Evolutionary conservation across 768 basidiomycete species (phyloP).

Genomic region (Ephemerocybe angulata): DNA sequence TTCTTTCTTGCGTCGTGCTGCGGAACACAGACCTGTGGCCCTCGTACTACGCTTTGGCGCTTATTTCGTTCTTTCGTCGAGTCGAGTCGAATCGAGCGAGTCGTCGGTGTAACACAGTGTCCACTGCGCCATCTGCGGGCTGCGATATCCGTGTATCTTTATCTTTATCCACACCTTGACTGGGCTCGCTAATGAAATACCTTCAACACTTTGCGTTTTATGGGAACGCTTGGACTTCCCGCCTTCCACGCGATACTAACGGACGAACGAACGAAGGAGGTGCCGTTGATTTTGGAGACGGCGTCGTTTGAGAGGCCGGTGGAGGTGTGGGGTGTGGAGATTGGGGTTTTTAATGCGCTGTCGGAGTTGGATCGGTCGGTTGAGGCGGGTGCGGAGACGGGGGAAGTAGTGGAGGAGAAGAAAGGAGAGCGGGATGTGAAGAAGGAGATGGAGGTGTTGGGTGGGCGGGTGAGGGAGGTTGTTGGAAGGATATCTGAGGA

Average conservation of each 20-base stretch:
- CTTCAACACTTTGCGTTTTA: conserved; percentile 28
- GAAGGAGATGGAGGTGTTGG: no score
- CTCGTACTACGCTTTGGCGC: no score
- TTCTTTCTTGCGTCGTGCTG: no score
- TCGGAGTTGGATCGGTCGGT: conserved; percentile 16
- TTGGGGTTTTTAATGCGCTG: conserved; percentile 53
- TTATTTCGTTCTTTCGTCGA: no score
- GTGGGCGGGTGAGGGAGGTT: no score
- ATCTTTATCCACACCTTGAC: background rate
- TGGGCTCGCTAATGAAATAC: background rate
- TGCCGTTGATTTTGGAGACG: conserved; percentile 83
- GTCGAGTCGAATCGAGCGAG: no score
- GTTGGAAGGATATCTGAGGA: no score
- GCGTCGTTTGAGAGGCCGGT: conserved; percentile 61
- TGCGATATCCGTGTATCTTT: background rate
- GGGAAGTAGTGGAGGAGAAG: background rate
- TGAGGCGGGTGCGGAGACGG: background rate
- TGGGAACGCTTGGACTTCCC: conserved; percentile 62
- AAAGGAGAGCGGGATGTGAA: background rate
- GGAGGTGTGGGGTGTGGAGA: conserved; percentile 70
- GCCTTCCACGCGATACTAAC: conserved; percentile 65
- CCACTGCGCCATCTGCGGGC: background rate
- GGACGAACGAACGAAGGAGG: conserved; percentile 61
- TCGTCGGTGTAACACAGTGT: no score
- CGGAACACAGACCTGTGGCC: no score